Percentiles rank a stretch among this genome's conserved stretches.
Evolutionary conservation across 768 basidiomycete species (phyloP).

Genomic region (Phaeotremella fagi): DNA sequence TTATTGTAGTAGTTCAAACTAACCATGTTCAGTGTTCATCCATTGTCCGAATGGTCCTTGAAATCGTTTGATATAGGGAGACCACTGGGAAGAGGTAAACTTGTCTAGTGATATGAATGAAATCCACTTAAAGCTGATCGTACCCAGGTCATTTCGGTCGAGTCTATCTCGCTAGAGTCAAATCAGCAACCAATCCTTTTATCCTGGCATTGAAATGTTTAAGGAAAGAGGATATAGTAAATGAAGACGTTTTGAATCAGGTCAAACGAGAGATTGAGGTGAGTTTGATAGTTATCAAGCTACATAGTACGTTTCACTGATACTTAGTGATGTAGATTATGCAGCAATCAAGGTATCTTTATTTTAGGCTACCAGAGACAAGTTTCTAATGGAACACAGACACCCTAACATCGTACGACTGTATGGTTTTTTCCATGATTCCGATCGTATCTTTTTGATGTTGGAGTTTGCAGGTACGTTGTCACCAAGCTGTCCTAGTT

Average conservation of each 20-base stretch:
- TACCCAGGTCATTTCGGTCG: constrained; percentile 99
- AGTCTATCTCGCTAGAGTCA: constrained; percentile 96
- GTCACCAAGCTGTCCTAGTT: background rate
- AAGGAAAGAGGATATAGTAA: constrained; percentile 90
- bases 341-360: constrained; percentile 30
- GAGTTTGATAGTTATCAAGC: too few relatives aligned
- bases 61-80: constrained; percentile 37
- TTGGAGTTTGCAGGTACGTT: constrained; percentile 87
- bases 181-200: constrained; percentile 67
- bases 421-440: constrained; percentile 97
- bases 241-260: constrained; percentile 87
- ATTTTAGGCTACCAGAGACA: background rate
- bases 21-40: constrained; percentile 9
- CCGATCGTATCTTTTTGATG: constrained; percentile 95
- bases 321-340: constrained; percentile 39
- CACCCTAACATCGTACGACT: constrained; percentile 91
- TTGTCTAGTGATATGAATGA: background rate
- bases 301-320: too few relatives aligned
- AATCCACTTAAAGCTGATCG: constrained; percentile 65
- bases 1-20: background rate
- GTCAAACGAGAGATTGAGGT: constrained; percentile 97
- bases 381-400: constrained; percentile 46
- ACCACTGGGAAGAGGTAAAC: constrained; percentile 39
- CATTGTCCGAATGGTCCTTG: constrained; percentile 28
- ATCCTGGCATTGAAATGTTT: constrained; percentile 95